These are phyloP conservation scores for Fusarium pseudonygamai DNA, from an alignment of 2,329 filamentous ascomycete genomes.

Conservation along the genomic window DNA sequence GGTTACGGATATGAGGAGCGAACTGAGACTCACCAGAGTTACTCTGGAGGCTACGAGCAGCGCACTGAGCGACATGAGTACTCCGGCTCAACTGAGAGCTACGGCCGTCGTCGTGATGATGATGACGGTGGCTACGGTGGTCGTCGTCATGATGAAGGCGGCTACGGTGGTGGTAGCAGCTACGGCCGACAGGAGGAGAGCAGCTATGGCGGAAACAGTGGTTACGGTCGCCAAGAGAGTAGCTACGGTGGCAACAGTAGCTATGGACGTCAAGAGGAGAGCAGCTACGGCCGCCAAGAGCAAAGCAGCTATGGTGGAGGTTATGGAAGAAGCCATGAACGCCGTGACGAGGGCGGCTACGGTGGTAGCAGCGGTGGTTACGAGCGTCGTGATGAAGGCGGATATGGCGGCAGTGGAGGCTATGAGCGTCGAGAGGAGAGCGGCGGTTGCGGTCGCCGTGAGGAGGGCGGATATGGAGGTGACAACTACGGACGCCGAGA, in stretches of 20 bases:
- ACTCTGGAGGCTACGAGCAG: conserved; percentile 65
- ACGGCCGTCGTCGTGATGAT: conserved; percentile 36
- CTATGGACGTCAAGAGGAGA: conserved; percentile 2
- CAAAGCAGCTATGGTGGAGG: conserved; percentile 14
- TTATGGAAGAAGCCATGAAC: conserved; percentile 25
- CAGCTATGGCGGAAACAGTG: not conserved
- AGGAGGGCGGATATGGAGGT: conserved; percentile 37
- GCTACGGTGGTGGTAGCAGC: conserved; percentile 19
- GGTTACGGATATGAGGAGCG: conserved; percentile 68
- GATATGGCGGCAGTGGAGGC: conserved; percentile 20
- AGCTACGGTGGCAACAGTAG: conserved; percentile 17
- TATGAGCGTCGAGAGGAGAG: conserved; percentile 35
- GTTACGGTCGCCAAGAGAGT: conserved; percentile 4
- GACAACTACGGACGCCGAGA: conserved; percentile 42
- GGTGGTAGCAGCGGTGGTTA: conserved; percentile 29
- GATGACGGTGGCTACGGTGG: conserved; percentile 4
- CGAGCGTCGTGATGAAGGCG: conserved; percentile 31
- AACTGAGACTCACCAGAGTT: conserved; percentile 61
- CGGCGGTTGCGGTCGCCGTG: conserved; percentile 30
- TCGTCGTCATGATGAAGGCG: not conserved
- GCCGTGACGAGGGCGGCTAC: conserved; percentile 28
- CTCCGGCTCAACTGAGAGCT: conserved; percentile 47
- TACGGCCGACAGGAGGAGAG: conserved; percentile 6
- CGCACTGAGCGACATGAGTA: conserved; percentile 62
- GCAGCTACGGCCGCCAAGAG: conserved; percentile 16